phyloP scores from a whole-genome alignment of 2,329 filamentous ascomycete genomes.

The Diaporthe capsici region DNA sequence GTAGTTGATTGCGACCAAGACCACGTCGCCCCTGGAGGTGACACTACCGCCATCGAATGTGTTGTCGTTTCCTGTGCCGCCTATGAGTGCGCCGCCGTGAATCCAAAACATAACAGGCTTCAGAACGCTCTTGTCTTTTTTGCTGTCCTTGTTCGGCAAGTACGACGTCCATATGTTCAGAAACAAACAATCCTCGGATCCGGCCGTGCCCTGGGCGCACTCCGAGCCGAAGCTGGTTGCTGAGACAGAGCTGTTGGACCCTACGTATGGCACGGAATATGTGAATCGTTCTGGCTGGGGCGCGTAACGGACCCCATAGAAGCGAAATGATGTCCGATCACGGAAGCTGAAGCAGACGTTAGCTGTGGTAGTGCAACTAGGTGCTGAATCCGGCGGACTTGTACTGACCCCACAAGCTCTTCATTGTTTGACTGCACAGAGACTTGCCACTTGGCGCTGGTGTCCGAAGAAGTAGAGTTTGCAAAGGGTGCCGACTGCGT shows the following conservation, averaged over 20 bases:
- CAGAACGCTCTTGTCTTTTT: constrained; percentile 44
- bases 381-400: no score
- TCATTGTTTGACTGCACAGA: constrained; percentile 56
- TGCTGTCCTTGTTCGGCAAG: constrained; percentile 50
- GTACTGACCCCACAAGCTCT: constrained; percentile 52
- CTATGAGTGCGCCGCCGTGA: constrained; percentile 68
- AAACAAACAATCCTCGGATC: constrained; percentile 62
- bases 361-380: neutral
- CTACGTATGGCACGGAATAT: constrained; percentile 57
- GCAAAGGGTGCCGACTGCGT: constrained; percentile 60
- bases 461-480: constrained; percentile 50
- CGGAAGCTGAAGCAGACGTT: constrained; percentile 52
- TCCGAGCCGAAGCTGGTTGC: constrained; percentile 54
- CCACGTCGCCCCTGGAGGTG: constrained; percentile 70
- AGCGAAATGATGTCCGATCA: constrained; percentile 64
- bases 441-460: constrained; percentile 53
- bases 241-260: constrained; percentile 50
- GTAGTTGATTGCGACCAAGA: constrained; percentile 73
- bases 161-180: constrained; percentile 62
- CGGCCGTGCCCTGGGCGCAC: constrained; percentile 56
- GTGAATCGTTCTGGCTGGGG: constrained; percentile 59
- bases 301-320: constrained; percentile 64
- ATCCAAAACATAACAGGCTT: constrained; percentile 56
- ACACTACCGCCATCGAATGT: constrained; percentile 68
- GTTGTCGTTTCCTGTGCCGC: constrained; percentile 57